Base-by-base conservation (phyloP, 1,139 yeast species). In the Debaryomyces sp. region DNA sequence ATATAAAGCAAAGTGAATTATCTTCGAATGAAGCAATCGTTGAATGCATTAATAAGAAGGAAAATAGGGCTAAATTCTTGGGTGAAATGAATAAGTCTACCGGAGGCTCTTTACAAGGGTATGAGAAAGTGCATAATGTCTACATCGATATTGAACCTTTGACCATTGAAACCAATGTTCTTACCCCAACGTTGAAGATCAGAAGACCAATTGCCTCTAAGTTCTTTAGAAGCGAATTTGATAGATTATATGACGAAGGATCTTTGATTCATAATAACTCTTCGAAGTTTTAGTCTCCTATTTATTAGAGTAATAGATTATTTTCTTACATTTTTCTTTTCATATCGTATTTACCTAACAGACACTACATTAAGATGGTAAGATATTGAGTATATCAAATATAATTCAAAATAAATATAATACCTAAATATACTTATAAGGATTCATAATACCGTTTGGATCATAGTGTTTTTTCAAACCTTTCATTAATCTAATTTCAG, bases 361-460 rank as follows among this genome's bases (percentile, higher is more conserved):
- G 12, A 17, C 4, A 29, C 13, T 21, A 41, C 15, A 15, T 22
- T 17, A 17, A 10, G 5, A 13, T 18, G n/a, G 6, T 10, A 29
- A 40, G 21, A 4, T 4, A 2, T 18, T 18, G 5, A 18, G 21
- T 18, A 18, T n/a, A 10, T 40, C 6, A 13, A 17, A 46, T 45
- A 4, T 26, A 24, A 29, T 15, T 13, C 2, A 30, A n/a, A 10
- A 21, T n/a, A 18, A 30, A 17, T 12, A 34, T 42, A 18, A n/a
- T 21, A 36, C 35, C 41, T 68, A 80, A 47, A 87, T 75, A 61
- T 90, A 91, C 67, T 94, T 94, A 75, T 94, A 92, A 26, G 98
- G 99, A 66, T 92, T 92, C 78, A 92, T 70, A 58, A 92, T 92
- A 17, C 85, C 88, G 49, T 89, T 87, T 54, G 97, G 97, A 74